These are phyloP conservation scores for Arthrobotrys pseudoclavata DNA, from an alignment of 2,329 filamentous ascomycete species.

Conservation along the genomic window DNA sequence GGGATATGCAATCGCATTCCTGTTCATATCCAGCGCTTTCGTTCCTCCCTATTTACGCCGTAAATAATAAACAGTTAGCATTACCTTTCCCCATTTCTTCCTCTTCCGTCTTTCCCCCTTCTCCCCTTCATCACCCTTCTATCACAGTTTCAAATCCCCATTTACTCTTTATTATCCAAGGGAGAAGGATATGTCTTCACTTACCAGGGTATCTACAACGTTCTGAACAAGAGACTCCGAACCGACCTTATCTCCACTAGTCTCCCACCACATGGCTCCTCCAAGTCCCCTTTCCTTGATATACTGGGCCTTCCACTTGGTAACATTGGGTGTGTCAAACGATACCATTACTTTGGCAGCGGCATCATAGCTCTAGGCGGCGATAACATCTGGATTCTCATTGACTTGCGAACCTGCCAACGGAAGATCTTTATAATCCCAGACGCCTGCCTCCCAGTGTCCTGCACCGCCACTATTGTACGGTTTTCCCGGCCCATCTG, in stretches of 20 bases:
- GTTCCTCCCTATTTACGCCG: conserved; percentile 30
- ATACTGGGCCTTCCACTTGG: conserved; percentile 78
- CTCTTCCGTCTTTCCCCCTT: not conserved
- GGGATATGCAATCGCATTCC: conserved; percentile 38
- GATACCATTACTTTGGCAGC: conserved; percentile 77
- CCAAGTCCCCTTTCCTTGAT: conserved; percentile 78
- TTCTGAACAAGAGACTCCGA: conserved; percentile 41
- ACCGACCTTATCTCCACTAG: conserved; percentile 77
- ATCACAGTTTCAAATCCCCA: not conserved
- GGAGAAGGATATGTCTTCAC: not conserved
- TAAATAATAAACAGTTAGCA: conserved; percentile 10
- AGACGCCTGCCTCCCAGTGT: conserved; percentile 86
- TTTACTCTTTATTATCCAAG: not conserved
- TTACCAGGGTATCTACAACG: conserved; percentile 45
- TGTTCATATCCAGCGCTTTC: conserved; percentile 16
- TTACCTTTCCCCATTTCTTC: not conserved
- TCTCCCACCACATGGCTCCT: conserved; percentile 99
- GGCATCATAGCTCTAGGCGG: conserved; percentile 83
- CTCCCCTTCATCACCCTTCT: not conserved
- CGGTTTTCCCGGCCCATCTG: conserved; percentile 78
- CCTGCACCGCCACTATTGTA: conserved; percentile 82
- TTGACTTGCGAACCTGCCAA: conserved; percentile 75
- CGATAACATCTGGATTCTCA: conserved; percentile 75
- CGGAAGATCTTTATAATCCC: conserved; percentile 90
- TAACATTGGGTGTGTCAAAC: conserved; percentile 81